Evolutionary conservation across 192 early-diverging fungal genomes (phyloP).

Genomic region (Entophlyctis helioformis): DNA sequence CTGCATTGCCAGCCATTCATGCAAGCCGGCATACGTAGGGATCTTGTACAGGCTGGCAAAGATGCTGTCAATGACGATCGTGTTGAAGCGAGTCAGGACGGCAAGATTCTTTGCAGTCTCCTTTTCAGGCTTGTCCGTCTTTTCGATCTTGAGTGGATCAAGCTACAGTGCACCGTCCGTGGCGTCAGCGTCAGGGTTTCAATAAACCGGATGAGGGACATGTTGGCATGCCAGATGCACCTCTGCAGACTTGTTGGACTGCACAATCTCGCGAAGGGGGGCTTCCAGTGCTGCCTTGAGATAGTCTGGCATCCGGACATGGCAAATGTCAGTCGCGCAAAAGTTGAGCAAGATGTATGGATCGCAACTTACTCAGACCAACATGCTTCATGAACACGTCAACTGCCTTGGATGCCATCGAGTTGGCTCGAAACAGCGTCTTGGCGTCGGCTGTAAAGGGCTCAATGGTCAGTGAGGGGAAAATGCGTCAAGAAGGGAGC

Average conservation of each 20-base stretch:
- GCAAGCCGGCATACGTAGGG: background rate
- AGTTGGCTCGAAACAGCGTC: conserved; percentile 12
- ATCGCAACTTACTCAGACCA: background rate
- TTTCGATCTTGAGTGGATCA: conserved; percentile 9
- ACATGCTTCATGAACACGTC: conserved; percentile 17
- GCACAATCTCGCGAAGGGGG: conserved; percentile 10
- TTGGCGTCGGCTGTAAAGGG: conserved; percentile 5
- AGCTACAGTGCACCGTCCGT: conserved; percentile 8
- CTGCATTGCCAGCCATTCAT: background rate
- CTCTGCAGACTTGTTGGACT: conserved; percentile 7
- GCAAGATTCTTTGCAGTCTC: conserved; percentile 3
- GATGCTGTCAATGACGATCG: conserved; percentile 7
- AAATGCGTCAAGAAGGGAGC: background rate
- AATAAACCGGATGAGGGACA: background rate
- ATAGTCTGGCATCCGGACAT: background rate
- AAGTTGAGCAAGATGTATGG: no score
- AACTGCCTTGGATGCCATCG: conserved; percentile 16
- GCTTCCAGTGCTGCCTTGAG: conserved; percentile 6
- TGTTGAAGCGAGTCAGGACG: conserved; percentile 1
- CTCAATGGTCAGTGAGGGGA: no score
- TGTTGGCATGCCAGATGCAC: background rate
- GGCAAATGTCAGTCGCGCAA: no score
- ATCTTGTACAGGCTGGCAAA: conserved; percentile 1
- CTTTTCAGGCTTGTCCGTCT: conserved; percentile 5
- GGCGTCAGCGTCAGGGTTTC: background rate